Percentiles rank a stretch among this genome's conserved stretches.
Evolutionary conservation across 257 asterid species (phyloP).

Genomic region (Lavandula angustifolia): DNA sequence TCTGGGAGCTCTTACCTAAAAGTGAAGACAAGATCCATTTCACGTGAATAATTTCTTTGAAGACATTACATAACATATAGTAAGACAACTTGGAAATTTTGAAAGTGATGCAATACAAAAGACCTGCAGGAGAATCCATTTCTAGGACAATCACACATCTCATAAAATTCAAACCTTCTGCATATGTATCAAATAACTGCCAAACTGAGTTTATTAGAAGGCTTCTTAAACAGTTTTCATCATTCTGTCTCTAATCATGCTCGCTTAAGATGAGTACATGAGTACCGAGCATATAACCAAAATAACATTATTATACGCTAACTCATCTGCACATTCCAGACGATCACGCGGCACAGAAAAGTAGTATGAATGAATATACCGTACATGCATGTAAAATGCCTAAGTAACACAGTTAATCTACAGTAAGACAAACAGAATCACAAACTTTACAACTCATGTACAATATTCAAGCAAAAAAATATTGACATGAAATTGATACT

Average conservation of each 20-base stretch:
- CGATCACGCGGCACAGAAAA: background rate
- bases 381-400: too few relatives aligned
- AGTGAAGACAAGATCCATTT: conserved; percentile 25
- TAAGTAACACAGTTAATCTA: background rate
- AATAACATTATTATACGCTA: background rate
- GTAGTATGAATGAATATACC: conserved; percentile 5
- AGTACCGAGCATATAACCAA: background rate
- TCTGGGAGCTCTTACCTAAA: conserved; percentile 93
- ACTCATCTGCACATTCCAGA: background rate
- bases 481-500: background rate
- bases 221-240: background rate
- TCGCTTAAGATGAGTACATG: background rate
- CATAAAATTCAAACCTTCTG: background rate
- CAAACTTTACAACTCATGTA: background rate
- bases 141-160: background rate
- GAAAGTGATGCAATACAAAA: background rate
- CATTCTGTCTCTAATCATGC: background rate
- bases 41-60: conserved; percentile 21
- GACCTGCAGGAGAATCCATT: background rate
- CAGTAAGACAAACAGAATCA: background rate
- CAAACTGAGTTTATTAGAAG: background rate
- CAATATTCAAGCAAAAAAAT: background rate
- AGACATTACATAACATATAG: too few relatives aligned
- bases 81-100: background rate
- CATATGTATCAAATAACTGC: background rate